A percentile compares a stretch with the other conserved stretches of the same genome.
phyloP scores from a whole-genome alignment of 73 alveolate genomes.

The Paramecium bursaria region DNA sequence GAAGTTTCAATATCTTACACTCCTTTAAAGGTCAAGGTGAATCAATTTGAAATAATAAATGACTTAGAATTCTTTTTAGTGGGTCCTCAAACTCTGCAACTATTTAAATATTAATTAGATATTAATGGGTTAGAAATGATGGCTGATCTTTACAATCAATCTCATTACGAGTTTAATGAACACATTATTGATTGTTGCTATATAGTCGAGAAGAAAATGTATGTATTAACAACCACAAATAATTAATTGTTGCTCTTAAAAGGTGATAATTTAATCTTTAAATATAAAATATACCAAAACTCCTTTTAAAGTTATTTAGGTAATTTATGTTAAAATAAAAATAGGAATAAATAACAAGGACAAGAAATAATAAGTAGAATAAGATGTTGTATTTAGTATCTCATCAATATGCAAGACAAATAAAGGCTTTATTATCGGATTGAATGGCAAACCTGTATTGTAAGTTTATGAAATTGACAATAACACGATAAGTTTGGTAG shows the following conservation, averaged over 20 bases:
- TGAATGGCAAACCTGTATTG: conserved; percentile 27
- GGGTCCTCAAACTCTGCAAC: conserved; percentile 2
- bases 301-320: not conserved
- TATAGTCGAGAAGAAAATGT: not conserved
- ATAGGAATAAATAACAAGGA: not conserved
- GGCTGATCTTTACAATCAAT: not conserved
- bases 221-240: not conserved
- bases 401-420: conserved; percentile 14
- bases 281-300: conserved; percentile 11
- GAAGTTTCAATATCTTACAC: conserved; percentile 61
- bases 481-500: not conserved
- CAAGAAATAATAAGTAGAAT: no score
- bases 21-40: not conserved
- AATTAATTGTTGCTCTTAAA: not conserved
- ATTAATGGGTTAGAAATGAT: conserved; percentile 4
- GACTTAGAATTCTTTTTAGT: conserved; percentile 30
- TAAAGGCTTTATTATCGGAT: conserved; percentile 51
- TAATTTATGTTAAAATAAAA: conserved; percentile 12
- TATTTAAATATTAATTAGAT: conserved; percentile 4
- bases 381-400: no score
- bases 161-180: conserved; percentile 14
- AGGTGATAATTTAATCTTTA: not conserved
- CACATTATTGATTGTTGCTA: not conserved
- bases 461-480: conserved; percentile 38
- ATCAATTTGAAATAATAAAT: not conserved